These are phyloP conservation scores for Pseudocercospora eumusae DNA, from an alignment of 2,329 filamentous ascomycete species.

Conservation along the genomic window DNA sequence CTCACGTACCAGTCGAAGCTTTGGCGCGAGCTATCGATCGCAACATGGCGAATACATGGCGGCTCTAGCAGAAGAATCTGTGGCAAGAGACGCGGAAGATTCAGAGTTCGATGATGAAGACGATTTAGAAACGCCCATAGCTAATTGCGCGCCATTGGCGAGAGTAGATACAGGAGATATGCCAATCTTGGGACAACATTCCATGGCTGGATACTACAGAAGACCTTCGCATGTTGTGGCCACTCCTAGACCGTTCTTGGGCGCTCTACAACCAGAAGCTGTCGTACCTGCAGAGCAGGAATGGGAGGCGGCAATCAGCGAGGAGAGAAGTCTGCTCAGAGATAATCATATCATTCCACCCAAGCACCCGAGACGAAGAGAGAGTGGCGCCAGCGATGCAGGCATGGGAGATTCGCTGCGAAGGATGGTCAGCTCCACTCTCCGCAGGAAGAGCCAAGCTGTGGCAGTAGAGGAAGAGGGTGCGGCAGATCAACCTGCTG, in stretches of 20 bases:
- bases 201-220: slow-evolving; percentile 68
- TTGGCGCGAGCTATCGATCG: slow-evolving; percentile 36
- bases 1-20: slow-evolving; percentile 26
- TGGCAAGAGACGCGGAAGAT: slow-evolving; percentile 37
- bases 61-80: slow-evolving; percentile 38
- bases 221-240: slow-evolving; percentile 76
- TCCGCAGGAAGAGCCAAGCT: slow-evolving; percentile 37
- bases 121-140: slow-evolving; percentile 14
- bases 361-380: slow-evolving; percentile 47
- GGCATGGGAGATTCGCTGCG: slow-evolving; percentile 21
- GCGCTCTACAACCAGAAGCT: slow-evolving; percentile 56
- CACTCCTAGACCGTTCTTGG: slow-evolving; percentile 68
- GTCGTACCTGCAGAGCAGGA: slow-evolving; percentile 50
- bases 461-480: slow-evolving; percentile 31
- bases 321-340: slow-evolving; percentile 59
- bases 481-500: slow-evolving; percentile 19
- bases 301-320: slow-evolving; percentile 55
- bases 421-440: slow-evolving; percentile 27
- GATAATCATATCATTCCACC: slow-evolving; percentile 62
- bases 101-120: slow-evolving; percentile 29
- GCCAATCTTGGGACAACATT: slow-evolving; percentile 38
- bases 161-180: slow-evolving; percentile 24
- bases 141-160: slow-evolving; percentile 18
- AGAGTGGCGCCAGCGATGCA: slow-evolving; percentile 26
- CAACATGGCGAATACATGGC: slow-evolving; percentile 29